Base-by-base conservation (phyloP, 1,284 basidiomycete genomes). In the Phylloporus gajari region DNA sequence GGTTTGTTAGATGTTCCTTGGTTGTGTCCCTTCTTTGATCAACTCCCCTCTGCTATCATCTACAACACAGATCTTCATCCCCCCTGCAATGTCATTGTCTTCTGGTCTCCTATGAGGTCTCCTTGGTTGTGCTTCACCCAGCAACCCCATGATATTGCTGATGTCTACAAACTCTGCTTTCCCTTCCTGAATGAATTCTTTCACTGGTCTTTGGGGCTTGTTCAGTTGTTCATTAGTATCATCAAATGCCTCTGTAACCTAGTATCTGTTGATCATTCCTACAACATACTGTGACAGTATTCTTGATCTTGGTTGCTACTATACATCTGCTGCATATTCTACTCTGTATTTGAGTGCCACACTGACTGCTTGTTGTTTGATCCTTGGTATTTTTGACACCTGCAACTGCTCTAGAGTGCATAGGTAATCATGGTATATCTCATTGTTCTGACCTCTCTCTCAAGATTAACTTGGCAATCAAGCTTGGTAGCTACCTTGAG, bases 381-480 rank as follows among this genome's bases (percentile, higher is more conserved):
- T 78, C 21, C 44, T 72, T 32, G 75, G 75, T 60, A 11, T 77
- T 19, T 21, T 76, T 19, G 38, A 71, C 68, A 1, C 68, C 75
- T 27, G 68, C 27, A 30, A 51, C 56, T 21, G 63, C 56, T 12
- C 48, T 70, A 58, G 8, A 13, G 77, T 80, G 32, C 30, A 78
- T 78, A 56, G 48, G n/a, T n/a, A n/a, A n/a, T n/a, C n/a, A n/a
- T n/a, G n/a, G n/a, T n/a, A n/a, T n/a, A n/a, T n/a, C 62, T 6
- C 35, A 19, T 19, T 15, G 17, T n/a, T 48, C 70, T 80, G 32
- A 80, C 30, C 12, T 11, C 53, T n/a, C 13, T 61, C 35, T 15
- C 66, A 66, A 78, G 70, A 40, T 40, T 53, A 51, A 15, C 38
- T n/a, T 38, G 11, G 32, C 38, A 9, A 27, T 68, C 78, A 11